Percentiles rank a stretch among this genome's conserved stretches.
These are phyloP conservation scores for Podospora bellae-mahoneyi DNA, from an alignment of 495 filamentous ascomycete genomes.

Conservation along the genomic window DNA sequence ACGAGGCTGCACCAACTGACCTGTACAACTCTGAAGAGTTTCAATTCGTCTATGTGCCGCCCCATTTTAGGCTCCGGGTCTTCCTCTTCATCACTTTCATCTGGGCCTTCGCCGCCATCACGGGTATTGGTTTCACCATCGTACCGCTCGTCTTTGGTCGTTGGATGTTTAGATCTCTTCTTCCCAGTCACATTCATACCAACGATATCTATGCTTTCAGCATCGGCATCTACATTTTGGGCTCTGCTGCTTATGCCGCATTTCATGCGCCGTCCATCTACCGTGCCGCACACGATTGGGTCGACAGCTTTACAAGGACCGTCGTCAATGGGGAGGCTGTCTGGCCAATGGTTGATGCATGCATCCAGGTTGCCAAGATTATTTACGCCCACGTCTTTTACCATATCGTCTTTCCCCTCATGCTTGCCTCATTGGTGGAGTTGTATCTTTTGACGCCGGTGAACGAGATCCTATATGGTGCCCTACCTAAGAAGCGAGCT, in stretches of 20 bases:
- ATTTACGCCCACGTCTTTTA: conserved; percentile 71
- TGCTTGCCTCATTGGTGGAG: conserved; percentile 80
- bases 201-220: conserved; percentile 98
- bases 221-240: conserved; percentile 75
- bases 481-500: conserved; percentile 12
- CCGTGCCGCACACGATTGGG: conserved; percentile 32
- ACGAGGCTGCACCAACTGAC: conserved; percentile 52
- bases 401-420: conserved; percentile 69
- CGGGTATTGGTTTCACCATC: conserved; percentile 83
- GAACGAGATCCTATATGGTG: conserved; percentile 70
- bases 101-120: conserved; percentile 91
- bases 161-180: conserved; percentile 61
- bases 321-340: conserved; percentile 37
- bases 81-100: conserved; percentile 83
- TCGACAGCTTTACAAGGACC: conserved; percentile 23
- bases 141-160: conserved; percentile 82
- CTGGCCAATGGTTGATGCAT: conserved; percentile 25
- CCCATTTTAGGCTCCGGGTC: conserved; percentile 74
- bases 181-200: conserved; percentile 64
- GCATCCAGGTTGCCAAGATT: conserved; percentile 44
- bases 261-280: conserved; percentile 52
- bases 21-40: conserved; percentile 70
- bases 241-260: conserved; percentile 57
- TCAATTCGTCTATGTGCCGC: conserved; percentile 84
- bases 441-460: conserved; percentile 86